phyloP scores from a whole-genome alignment of 805 yeast genomes.

The Starmerella lactis-condensi region DNA sequence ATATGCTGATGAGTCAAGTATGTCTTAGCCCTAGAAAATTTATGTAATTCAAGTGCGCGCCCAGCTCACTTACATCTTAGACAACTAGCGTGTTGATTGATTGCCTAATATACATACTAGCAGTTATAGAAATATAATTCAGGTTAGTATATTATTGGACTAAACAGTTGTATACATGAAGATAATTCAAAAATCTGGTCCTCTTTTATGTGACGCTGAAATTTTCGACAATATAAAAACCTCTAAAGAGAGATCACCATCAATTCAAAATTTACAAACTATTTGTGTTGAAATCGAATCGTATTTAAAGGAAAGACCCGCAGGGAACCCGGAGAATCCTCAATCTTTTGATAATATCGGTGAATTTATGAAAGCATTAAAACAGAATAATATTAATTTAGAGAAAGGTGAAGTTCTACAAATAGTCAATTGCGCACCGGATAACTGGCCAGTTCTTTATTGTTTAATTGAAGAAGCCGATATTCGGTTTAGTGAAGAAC shows the following conservation, averaged over 20 bases:
- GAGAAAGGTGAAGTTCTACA: slow-evolving; percentile 75
- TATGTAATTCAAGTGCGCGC: too few species aligned
- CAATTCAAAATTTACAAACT: slow-evolving; percentile 20
- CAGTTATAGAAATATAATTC: too few species aligned
- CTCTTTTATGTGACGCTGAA: slow-evolving; percentile 46
- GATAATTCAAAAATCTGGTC: slow-evolving; percentile 35
- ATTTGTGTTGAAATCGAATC: slow-evolving; percentile 24
- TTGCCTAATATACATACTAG: too few species aligned
- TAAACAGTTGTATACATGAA: slow-evolving; percentile 20
- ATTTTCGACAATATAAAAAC: slow-evolving; percentile 37
- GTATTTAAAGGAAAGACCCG: slow-evolving; percentile 25
- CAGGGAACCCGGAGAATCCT: slow-evolving; percentile 22
- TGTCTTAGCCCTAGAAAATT: too few species aligned
- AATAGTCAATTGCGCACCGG: slow-evolving; percentile 63
- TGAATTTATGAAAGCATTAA: slow-evolving; percentile 28
- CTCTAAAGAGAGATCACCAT: slow-evolving; percentile 24
- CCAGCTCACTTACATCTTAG: too few species aligned
- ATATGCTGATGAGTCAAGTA: too few species aligned
- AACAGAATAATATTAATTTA: slow-evolving; percentile 31
- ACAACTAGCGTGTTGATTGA: too few species aligned
- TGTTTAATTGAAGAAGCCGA: slow-evolving; percentile 86
- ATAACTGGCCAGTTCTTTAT: slow-evolving; percentile 58
- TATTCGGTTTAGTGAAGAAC: slow-evolving; percentile 53
- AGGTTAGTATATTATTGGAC: too few species aligned
- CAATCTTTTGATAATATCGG: slow-evolving; percentile 22